Base-by-base conservation (phyloP, 345 rosid species). In the Camelina neglecta region DNA sequence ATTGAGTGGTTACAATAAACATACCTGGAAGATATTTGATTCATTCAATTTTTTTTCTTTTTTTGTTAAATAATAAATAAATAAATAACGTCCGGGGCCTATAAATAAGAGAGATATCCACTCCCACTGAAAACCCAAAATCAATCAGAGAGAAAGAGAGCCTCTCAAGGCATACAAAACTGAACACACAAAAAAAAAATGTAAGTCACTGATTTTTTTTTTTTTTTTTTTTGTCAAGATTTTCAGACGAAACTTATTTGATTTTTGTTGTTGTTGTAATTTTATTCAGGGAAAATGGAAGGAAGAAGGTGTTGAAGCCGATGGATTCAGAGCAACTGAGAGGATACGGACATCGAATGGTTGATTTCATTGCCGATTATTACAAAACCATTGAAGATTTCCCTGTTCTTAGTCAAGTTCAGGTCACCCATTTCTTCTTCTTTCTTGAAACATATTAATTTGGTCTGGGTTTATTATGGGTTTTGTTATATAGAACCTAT, bases 321-420 rank as follows among this genome's bases (percentile, higher is more conserved):
- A 89, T 89, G 94, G 91, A 87, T 23, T 85, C 94, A 0, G 90
- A 89, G 83, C 94, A 89, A 67, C 79, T 89, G 65, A 82, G 94
- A 54, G 94, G 87, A 76, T 66, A 82, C 67, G 97, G 86, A 26
- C 94, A 90, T 73, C 83, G 75, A 81, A 93, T 93, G 98, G 93
- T 93, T 39, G 97, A 90, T 79, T 93, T 93, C 79, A 87, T 93
- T 75, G 98, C 96, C 8, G 97, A 93, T 81, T 93, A 91, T 83
- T 93, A 91, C 86, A 78, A 85, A 68, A 55, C 87, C 75, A 82
- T 93, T n/a, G 96, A 91, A 80, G 54, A 29, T 49, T 86, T 86
- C 83, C 97, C 97, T 7, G 96, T 93, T 80, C 91, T 91, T 69
- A 90, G 97, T 85, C 96, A 90, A 87, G 98, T 91, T 75, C 70